Percentiles rank a stretch among this genome's conserved stretches.
phyloP scores from a whole-genome alignment of 2,329 filamentous ascomycete genomes.

The Tricladium varicosporioides region DNA sequence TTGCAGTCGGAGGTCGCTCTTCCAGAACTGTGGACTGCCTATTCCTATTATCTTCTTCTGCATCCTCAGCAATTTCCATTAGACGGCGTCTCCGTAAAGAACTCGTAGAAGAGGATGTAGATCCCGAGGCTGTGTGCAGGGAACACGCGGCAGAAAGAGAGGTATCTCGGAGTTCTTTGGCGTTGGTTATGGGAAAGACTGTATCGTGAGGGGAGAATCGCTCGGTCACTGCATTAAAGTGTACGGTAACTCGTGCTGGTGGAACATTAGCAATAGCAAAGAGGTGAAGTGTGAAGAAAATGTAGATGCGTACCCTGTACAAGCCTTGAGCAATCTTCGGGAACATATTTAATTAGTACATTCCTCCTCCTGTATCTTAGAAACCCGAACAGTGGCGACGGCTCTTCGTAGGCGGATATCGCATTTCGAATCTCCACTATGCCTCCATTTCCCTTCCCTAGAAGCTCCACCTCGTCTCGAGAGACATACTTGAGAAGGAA shows the following conservation, averaged over 20 bases:
- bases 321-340: conserved; percentile 84
- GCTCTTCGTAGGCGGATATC: conserved; percentile 76
- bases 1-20: conserved; percentile 36
- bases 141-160: conserved; percentile 86
- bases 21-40: conserved; percentile 54
- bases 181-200: conserved; percentile 69
- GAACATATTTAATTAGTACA: conserved; percentile 89
- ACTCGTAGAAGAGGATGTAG: conserved; percentile 80
- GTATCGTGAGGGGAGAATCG: conserved; percentile 84
- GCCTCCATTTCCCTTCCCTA: conserved; percentile 75
- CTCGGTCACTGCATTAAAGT: conserved; percentile 66
- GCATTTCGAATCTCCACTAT: conserved; percentile 78
- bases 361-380: conserved; percentile 86
- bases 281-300: conserved; percentile 1
- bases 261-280: conserved; percentile 15
- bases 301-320: conserved; percentile 70
- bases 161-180: conserved; percentile 82
- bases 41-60: conserved; percentile 61
- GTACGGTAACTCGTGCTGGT: conserved; percentile 76
- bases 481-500: conserved; percentile 89
- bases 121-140: conserved; percentile 82
- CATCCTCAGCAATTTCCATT: conserved; percentile 92
- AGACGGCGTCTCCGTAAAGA: conserved; percentile 74
- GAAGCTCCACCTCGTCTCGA: conserved; percentile 81
- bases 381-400: conserved; percentile 88